Evolutionary conservation across 164 flowering plant species (phyloP).

Genomic region (Umbilicus rupestris): DNA sequence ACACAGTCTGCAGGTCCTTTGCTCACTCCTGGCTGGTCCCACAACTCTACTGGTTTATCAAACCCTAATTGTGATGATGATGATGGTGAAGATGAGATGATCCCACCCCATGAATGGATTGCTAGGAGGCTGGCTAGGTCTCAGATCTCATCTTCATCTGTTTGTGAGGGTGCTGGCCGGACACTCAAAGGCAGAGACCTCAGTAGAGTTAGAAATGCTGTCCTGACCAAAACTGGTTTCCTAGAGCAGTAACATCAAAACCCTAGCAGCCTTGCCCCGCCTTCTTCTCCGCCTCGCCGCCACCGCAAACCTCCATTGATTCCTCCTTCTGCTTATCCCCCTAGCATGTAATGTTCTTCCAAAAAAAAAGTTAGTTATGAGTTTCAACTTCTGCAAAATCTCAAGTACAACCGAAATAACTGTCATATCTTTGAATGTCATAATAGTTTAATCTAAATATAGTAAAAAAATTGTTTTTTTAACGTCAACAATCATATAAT

Average conservation of each 20-base stretch:
- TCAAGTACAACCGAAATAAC: background rate
- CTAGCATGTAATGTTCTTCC: background rate
- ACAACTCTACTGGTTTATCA: constrained; percentile 28
- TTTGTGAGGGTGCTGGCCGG: constrained; percentile 85
- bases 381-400: background rate
- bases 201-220: constrained; percentile 64
- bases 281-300: too few relatives aligned
- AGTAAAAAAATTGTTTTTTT: too few relatives aligned
- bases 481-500: too few relatives aligned
- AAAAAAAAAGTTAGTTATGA: background rate
- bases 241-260: constrained; percentile 24
- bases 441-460: too few relatives aligned
- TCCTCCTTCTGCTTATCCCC: too few relatives aligned
- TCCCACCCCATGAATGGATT: constrained; percentile 83
- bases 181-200: constrained; percentile 91
- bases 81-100: constrained; percentile 35
- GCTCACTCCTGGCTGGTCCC: constrained; percentile 54
- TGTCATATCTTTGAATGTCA: background rate
- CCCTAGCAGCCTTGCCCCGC: background rate
- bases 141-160: constrained; percentile 63
- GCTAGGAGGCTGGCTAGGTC: constrained; percentile 57
- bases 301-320: too few relatives aligned
- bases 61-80: constrained; percentile 16
- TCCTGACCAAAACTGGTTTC: constrained; percentile 72
- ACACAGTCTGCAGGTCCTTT: constrained; percentile 42